Percentiles rank a stretch among this genome's conserved stretches.
These are phyloP conservation scores for Russula virescens DNA, from an alignment of 768 basidiomycete genomes.

Conservation along the genomic window DNA sequence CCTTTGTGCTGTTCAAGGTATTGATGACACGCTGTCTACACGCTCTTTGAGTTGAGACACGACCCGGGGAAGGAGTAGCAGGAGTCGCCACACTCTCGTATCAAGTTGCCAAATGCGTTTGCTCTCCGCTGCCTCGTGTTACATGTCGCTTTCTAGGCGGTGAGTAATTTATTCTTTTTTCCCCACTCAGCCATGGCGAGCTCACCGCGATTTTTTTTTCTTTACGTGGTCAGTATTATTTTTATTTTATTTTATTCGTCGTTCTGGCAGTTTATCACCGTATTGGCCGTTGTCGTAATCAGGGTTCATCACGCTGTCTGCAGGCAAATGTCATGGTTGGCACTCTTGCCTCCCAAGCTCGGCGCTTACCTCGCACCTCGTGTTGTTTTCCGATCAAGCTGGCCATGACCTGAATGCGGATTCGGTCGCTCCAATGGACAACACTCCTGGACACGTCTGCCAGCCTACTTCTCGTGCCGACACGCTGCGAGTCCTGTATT, in stretches of 20 bases:
- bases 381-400: conserved; percentile 64
- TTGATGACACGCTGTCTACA: conserved; percentile 58
- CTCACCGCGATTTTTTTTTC: conserved; percentile 18
- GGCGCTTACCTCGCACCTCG: conserved; percentile 51
- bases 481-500: conserved; percentile 67
- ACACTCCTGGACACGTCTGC: conserved; percentile 48
- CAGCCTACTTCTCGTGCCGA: conserved; percentile 59
- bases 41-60: conserved; percentile 59
- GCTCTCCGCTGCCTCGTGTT: conserved; percentile 24
- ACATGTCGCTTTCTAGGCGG: conserved; percentile 21
- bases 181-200: conserved; percentile 22
- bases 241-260: background rate
- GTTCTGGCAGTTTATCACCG: background rate
- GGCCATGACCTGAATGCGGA: conserved; percentile 49
- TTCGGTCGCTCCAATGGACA: conserved; percentile 72
- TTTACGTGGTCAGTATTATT: conserved; percentile 19
- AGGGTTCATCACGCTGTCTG: conserved; percentile 29
- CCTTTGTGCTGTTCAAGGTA: conserved; percentile 50
- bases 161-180: conserved; percentile 24
- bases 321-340: conserved; percentile 21
- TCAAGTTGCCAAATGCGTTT: conserved; percentile 29
- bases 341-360: conserved; percentile 30
- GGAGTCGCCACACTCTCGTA: conserved; percentile 45
- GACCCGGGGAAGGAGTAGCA: conserved; percentile 49
- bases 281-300: conserved; percentile 14